Percentiles rank a stretch among this genome's conserved stretches.
Evolutionary conservation across 352 stramenopile species (phyloP).

Genomic region (Pythium pyrilobum): DNA sequence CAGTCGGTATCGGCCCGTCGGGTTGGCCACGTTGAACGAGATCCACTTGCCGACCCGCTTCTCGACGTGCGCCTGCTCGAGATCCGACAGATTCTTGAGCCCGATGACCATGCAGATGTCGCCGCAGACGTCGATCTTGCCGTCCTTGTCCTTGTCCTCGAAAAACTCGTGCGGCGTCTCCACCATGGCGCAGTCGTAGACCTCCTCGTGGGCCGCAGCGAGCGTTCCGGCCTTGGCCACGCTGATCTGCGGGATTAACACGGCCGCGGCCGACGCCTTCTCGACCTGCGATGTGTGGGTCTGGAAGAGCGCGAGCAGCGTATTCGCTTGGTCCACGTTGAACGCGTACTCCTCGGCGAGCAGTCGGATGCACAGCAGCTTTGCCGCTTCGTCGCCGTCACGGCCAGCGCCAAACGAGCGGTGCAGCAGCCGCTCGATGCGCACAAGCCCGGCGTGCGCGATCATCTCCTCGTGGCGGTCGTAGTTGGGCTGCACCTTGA

Average conservation of each 20-base stretch:
- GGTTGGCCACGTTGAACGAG: slow-evolving; percentile 69
- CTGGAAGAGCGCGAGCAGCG: slow-evolving; percentile 51
- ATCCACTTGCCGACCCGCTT: slow-evolving; percentile 75
- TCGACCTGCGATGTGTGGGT: slow-evolving; percentile 63
- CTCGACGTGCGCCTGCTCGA: slow-evolving; percentile 68
- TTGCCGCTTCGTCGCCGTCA: slow-evolving; percentile 51
- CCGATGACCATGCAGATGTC: slow-evolving; percentile 78
- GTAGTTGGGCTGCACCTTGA: slow-evolving; percentile 61
- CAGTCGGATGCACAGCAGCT: slow-evolving; percentile 56
- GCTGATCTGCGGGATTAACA: slow-evolving; percentile 59
- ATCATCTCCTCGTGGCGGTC: slow-evolving; percentile 55
- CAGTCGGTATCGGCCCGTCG: slow-evolving; percentile 55
- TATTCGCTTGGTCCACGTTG: slow-evolving; percentile 47
- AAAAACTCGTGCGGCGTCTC: slow-evolving; percentile 57
- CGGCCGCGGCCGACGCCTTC: slow-evolving; percentile 53
- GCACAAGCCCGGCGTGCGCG: slow-evolving; percentile 28
- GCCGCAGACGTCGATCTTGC: slow-evolving; percentile 75
- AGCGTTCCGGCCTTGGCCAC: slow-evolving; percentile 13
- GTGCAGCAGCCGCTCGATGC: slow-evolving; percentile 33
- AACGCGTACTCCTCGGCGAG: slow-evolving; percentile 63
- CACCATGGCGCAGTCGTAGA: slow-evolving; percentile 60
- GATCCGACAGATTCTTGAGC: slow-evolving; percentile 49
- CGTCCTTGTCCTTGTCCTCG: slow-evolving; percentile 74
- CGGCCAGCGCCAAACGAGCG: slow-evolving; percentile 36
- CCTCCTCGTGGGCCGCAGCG: slow-evolving; percentile 17